Percentiles rank a stretch among this genome's conserved stretches.
Evolutionary conservation across 352 stramenopile genomes (phyloP).

Genomic region (Globisporangium radiosum): DNA sequence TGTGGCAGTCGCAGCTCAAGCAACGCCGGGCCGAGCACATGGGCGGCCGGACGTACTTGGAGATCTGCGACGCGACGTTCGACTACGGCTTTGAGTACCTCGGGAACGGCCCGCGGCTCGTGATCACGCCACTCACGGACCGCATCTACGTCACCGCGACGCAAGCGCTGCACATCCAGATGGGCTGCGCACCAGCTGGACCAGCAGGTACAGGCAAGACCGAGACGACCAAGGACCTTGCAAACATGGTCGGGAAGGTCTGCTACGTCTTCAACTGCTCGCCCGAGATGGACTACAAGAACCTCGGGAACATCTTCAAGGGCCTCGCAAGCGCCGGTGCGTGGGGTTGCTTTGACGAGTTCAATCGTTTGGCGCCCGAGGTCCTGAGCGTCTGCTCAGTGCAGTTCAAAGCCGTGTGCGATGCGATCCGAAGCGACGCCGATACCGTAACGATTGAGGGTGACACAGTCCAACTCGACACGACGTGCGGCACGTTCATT

Average conservation of each 20-base stretch:
- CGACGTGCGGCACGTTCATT: conserved; percentile 91
- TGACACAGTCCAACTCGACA: conserved; percentile 84
- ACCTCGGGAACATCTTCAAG: conserved; percentile 95
- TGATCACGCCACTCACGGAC: conserved; percentile 93
- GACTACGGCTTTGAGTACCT: conserved; percentile 96
- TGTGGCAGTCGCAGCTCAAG: conserved; percentile 95
- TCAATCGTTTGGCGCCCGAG: conserved; percentile 91
- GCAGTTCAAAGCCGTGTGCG: conserved; percentile 94
- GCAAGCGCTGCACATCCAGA: conserved; percentile 91
- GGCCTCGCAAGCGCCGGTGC: conserved; percentile 87
- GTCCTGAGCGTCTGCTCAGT: conserved; percentile 91
- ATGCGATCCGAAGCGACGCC: conserved; percentile 87
- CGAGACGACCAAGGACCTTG: conserved; percentile 94
- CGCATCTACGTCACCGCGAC: conserved; percentile 95
- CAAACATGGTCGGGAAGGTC: conserved; percentile 89
- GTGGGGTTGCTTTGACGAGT: conserved; percentile 96
- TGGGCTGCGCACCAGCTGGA: conserved; percentile 92
- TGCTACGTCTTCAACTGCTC: conserved; percentile 96
- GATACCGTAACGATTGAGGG: conserved; percentile 88
- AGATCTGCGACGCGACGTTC: conserved; percentile 91
- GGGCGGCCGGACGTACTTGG: conserved; percentile 56
- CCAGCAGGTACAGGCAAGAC: conserved; percentile 91
- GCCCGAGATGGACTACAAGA: conserved; percentile 95
- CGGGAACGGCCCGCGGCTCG: conserved; percentile 89
- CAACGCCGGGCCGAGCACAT: conserved; percentile 38